phyloP scores from a whole-genome alignment of 352 stramenopile genomes.

The Phytopythium montanum region DNA sequence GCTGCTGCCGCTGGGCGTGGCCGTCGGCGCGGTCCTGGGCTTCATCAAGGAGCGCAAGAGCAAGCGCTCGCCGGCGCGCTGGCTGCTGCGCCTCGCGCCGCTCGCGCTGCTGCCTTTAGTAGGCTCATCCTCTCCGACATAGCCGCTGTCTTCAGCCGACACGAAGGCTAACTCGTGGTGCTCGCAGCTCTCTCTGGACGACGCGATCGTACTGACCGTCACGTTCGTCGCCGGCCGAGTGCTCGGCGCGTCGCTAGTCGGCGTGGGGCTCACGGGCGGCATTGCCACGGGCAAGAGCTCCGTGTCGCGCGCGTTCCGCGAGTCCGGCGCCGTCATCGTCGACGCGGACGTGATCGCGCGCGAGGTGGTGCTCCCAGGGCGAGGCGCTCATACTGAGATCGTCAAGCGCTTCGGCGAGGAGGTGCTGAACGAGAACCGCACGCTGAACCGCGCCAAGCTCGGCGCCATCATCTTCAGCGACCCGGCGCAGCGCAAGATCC shows the following conservation, averaged over 20 bases:
- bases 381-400: slow-evolving; percentile 71
- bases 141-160: too few relatives aligned
- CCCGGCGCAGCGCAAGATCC: slow-evolving; percentile 54
- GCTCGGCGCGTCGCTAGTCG: slow-evolving; percentile 58
- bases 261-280: slow-evolving; percentile 75
- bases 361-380: slow-evolving; percentile 74
- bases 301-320: slow-evolving; percentile 56
- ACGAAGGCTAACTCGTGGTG: not conserved
- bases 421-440: slow-evolving; percentile 77
- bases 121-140: slow-evolving; percentile 4
- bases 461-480: slow-evolving; percentile 84
- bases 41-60: slow-evolving; percentile 47
- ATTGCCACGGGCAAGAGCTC: slow-evolving; percentile 86
- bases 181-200: slow-evolving; percentile 36
- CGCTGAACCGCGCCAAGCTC: slow-evolving; percentile 80
- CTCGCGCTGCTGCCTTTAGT: slow-evolving; percentile 40
- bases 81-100: slow-evolving; percentile 35
- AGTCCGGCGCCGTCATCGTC: slow-evolving; percentile 66
- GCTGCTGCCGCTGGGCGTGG: slow-evolving; percentile 29
- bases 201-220: slow-evolving; percentile 16
- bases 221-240: slow-evolving; percentile 34
- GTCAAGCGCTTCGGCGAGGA: slow-evolving; percentile 62
- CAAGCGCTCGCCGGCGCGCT: slow-evolving; percentile 40
- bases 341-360: slow-evolving; percentile 80
- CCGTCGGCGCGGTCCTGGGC: slow-evolving; percentile 41